Evolutionary conservation across 177 flowering plant species (phyloP).

Genomic region (Vitis hybrid): DNA sequence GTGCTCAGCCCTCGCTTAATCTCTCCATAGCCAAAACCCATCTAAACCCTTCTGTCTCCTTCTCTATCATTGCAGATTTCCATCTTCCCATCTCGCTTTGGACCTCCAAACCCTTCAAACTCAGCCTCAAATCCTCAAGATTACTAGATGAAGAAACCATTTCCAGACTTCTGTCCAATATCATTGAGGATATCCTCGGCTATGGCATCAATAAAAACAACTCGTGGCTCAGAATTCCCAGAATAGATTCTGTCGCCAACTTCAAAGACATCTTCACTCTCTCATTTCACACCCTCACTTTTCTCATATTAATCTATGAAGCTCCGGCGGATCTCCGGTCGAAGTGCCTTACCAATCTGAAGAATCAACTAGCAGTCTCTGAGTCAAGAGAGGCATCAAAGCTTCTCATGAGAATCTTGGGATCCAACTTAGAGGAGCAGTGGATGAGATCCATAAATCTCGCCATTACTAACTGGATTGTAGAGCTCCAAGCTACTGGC

Average conservation of each 20-base stretch:
- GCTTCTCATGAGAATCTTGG: slow-evolving; percentile 63
- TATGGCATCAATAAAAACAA: slow-evolving; percentile 44
- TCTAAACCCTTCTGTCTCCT: slow-evolving; percentile 29
- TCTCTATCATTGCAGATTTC: slow-evolving; percentile 59
- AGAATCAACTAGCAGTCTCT: slow-evolving; percentile 39
- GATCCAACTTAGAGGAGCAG: slow-evolving; percentile 75
- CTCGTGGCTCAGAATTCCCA: slow-evolving; percentile 33
- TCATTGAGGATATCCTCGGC: slow-evolving; percentile 48
- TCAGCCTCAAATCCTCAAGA: slow-evolving; percentile 21
- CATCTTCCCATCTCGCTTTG: slow-evolving; percentile 62
- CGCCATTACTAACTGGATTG: slow-evolving; percentile 77
- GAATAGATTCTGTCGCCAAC: slow-evolving; percentile 19
- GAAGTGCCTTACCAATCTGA: slow-evolving; percentile 42
- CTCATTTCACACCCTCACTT: slow-evolving; percentile 49
- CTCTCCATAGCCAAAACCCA: slow-evolving; percentile 38
- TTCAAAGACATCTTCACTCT: slow-evolving; percentile 59
- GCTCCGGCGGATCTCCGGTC: slow-evolving; percentile 67
- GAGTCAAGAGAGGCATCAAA: slow-evolving; percentile 47
- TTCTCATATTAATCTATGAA: slow-evolving; percentile 78
- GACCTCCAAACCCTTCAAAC: slow-evolving; percentile 59
- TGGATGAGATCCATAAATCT: slow-evolving; percentile 89
- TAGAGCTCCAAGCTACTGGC: slow-evolving; percentile 36
- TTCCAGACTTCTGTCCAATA: slow-evolving; percentile 36
- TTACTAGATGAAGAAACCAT: slow-evolving; percentile 33
- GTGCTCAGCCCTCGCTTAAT: slow-evolving; percentile 52